A percentile compares a stretch with the other conserved stretches of the same genome.
Evolutionary conservation across 768 basidiomycete genomes (phyloP).

Genomic region (Cystofilobasidium capitatum): DNA sequence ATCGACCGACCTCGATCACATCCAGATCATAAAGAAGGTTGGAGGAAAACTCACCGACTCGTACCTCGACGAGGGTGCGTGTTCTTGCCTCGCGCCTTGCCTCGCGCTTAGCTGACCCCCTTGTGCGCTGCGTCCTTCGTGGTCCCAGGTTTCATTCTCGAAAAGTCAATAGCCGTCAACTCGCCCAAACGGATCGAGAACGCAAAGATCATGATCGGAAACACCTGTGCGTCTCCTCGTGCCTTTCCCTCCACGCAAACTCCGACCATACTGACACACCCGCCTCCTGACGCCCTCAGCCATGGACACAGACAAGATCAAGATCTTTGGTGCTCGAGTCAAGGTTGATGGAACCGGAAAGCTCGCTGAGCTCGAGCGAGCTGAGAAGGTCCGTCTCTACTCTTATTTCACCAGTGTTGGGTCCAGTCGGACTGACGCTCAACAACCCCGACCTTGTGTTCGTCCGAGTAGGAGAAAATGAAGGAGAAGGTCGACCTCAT

Average conservation of each 20-base stretch:
- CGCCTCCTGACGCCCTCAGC: slow-evolving; percentile 46
- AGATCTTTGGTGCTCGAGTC: slow-evolving; percentile 92
- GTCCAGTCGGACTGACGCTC: not conserved
- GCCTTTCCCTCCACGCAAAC: not conserved
- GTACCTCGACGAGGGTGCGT: slow-evolving; percentile 85
- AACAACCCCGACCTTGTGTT: not conserved
- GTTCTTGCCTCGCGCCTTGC: not conserved
- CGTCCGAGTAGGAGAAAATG: slow-evolving; percentile 81
- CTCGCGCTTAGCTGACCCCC: not conserved
- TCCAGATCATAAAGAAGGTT: slow-evolving; percentile 99
- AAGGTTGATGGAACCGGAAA: slow-evolving; percentile 95
- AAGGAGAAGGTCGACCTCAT: slow-evolving; percentile 94
- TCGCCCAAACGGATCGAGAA: slow-evolving; percentile 91
- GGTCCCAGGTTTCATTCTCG: slow-evolving; percentile 78
- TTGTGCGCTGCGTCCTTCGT: not conserved
- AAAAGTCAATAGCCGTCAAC: slow-evolving; percentile 88
- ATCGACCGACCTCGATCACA: slow-evolving; percentile 91
- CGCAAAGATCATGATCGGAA: slow-evolving; percentile 90
- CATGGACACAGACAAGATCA: slow-evolving; percentile 99
- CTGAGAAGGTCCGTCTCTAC: slow-evolving; percentile 58
- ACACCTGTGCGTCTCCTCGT: slow-evolving; percentile 68
- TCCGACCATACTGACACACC: not conserved
- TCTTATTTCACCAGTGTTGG: not conserved
- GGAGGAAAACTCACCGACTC: slow-evolving; percentile 97
- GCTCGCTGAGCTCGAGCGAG: slow-evolving; percentile 93